phyloP scores from a whole-genome alignment of 441 rosid genomes.

The Erodium moschatum region DNA sequence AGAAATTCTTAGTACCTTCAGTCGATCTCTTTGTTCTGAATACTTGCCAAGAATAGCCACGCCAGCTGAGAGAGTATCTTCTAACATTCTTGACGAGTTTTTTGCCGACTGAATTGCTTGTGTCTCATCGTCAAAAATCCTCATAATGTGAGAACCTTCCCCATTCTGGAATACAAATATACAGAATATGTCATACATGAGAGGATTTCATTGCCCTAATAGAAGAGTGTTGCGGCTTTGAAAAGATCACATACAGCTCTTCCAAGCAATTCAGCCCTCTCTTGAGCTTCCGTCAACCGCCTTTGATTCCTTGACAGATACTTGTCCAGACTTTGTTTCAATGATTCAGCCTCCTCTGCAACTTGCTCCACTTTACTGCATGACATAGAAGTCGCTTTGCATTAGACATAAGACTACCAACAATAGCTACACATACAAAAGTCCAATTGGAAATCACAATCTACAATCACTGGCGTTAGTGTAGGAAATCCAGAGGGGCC shows the following conservation, averaged over 20 bases:
- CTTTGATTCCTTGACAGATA: conserved; percentile 58
- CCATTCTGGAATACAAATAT: conserved; percentile 46
- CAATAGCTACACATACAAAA: too few species aligned
- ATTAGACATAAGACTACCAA: background rate
- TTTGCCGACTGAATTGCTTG: conserved; percentile 84
- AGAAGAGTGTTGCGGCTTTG: background rate
- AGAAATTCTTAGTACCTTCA: conserved; percentile 47
- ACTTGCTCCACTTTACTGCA: conserved; percentile 85
- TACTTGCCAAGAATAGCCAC: conserved; percentile 74
- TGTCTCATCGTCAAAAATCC: conserved; percentile 88
- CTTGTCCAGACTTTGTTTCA: conserved; percentile 67
- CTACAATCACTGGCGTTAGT: too few species aligned
- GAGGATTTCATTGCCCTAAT: background rate
- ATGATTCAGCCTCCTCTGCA: conserved; percentile 73
- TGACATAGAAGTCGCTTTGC: background rate
- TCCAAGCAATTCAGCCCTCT: conserved; percentile 77
- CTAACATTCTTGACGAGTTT: conserved; percentile 71
- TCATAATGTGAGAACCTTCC: conserved; percentile 69
- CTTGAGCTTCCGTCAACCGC: conserved; percentile 66
- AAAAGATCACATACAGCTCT: conserved; percentile 46
- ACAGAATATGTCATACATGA: conserved; percentile 1
- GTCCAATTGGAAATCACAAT: background rate
- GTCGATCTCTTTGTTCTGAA: conserved; percentile 78
- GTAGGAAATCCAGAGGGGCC: too few species aligned
- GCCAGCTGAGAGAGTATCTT: conserved; percentile 74